A percentile compares a stretch with the other conserved stretches of the same genome.
phyloP scores from a whole-genome alignment of 2,329 filamentous ascomycete genomes.

The Diaporthe aspalathi region DNA sequence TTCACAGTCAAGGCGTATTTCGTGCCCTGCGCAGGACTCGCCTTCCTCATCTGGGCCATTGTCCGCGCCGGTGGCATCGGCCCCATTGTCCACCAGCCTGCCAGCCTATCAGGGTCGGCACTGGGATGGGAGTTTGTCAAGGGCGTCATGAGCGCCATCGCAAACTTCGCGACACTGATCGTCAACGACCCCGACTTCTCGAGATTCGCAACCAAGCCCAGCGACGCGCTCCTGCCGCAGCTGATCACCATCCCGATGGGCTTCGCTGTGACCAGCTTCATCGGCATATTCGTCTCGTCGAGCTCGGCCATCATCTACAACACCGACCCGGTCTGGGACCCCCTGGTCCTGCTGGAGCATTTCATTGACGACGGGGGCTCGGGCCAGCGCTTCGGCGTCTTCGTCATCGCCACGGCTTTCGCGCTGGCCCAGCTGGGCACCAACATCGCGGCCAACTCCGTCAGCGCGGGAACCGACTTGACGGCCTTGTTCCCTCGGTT shows the following conservation, averaged over 20 bases:
- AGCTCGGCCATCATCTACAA: conserved; percentile 76
- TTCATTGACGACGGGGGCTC: conserved; percentile 78
- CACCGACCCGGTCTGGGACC: conserved; percentile 77
- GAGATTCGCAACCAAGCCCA: conserved; percentile 82
- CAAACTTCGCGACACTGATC: conserved; percentile 91
- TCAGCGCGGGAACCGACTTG: conserved; percentile 86
- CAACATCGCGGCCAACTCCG: conserved; percentile 88
- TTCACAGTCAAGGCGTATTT: conserved; percentile 92
- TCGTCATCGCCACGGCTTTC: conserved; percentile 77
- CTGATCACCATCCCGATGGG: conserved; percentile 77
- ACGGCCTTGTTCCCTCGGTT: conserved; percentile 83
- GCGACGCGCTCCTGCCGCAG: conserved; percentile 84
- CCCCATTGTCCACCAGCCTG: conserved; percentile 79
- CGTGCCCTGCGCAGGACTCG: conserved; percentile 84
- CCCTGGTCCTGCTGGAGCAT: conserved; percentile 71
- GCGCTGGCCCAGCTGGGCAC: conserved; percentile 85
- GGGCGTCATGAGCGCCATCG: conserved; percentile 88
- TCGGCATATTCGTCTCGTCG: conserved; percentile 82
- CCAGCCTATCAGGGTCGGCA: conserved; percentile 71
- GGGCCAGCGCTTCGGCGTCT: conserved; percentile 78
- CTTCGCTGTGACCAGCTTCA: conserved; percentile 85
- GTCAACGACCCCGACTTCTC: conserved; percentile 86
- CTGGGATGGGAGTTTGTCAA: conserved; percentile 86
- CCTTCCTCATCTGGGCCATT: conserved; percentile 89
- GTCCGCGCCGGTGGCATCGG: conserved; percentile 85